Conservation (phyloP, 2,329 filamentous ascomycete genomes). For the Thielaviopsis punctulata region DNA sequence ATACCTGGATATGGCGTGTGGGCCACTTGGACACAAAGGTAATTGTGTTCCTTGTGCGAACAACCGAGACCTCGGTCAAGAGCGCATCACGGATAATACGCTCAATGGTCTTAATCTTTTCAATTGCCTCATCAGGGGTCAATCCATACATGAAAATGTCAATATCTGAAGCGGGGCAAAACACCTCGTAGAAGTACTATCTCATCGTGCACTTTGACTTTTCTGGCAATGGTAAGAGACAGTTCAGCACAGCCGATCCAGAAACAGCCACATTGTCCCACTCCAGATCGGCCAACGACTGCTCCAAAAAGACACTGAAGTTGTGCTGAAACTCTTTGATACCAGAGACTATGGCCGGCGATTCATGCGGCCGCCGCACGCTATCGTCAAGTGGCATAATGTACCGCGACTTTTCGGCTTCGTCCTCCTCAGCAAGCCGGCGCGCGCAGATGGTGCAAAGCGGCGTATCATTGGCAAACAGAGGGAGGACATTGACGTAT, state of each 20-base stretch:
- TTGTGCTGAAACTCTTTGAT: conserved; percentile 60
- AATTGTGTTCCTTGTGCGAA: conserved; percentile 74
- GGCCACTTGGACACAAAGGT: conserved; percentile 77
- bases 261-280: conserved; percentile 73
- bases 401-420: conserved; percentile 44
- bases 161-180: conserved; percentile 72
- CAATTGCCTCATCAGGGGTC: conserved; percentile 56
- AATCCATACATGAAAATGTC: conserved; percentile 75
- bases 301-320: conserved; percentile 70
- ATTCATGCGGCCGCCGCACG: conserved; percentile 43
- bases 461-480: conserved; percentile 41
- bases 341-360: conserved; percentile 48
- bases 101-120: conserved; percentile 77
- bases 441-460: conserved; percentile 46
- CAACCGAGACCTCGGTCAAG: conserved; percentile 64
- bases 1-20: conserved; percentile 55
- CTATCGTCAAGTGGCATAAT: conserved; percentile 49
- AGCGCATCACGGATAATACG: conserved; percentile 57
- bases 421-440: conserved; percentile 36
- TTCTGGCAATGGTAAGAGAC: conserved; percentile 51
- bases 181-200: conserved; percentile 65
- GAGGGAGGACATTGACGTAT: conserved; percentile 45
- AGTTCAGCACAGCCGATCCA: conserved; percentile 66
- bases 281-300: conserved; percentile 54
- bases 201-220: conserved; percentile 44